Evolutionary conservation across 768 basidiomycete genomes (phyloP).

Genomic region (Porpolomopsis calyptriformis): DNA sequence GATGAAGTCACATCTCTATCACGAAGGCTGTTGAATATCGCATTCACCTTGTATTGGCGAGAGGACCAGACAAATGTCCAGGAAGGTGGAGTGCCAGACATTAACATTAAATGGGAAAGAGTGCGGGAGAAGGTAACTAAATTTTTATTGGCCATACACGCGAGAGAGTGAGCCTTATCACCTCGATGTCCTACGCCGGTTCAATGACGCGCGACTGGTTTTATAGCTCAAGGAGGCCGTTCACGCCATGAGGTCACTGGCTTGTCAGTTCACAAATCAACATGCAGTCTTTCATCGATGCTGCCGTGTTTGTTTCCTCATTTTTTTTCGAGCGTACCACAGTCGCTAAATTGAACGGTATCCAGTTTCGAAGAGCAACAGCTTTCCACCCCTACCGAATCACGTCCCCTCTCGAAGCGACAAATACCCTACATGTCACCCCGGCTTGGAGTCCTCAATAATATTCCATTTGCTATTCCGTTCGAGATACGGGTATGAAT

Average conservation of each 20-base stretch:
- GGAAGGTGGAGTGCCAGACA: constrained; percentile 17
- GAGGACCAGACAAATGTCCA: constrained; percentile 27
- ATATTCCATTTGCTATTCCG: constrained; percentile 92
- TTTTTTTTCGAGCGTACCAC: neutral
- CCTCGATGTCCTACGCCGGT: neutral
- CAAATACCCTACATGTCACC: constrained; percentile 71
- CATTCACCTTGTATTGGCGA: constrained; percentile 56
- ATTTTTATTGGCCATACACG: constrained; percentile 74
- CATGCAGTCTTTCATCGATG: constrained; percentile 64
- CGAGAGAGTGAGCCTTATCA: constrained; percentile 64
- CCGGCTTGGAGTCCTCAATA: constrained; percentile 82
- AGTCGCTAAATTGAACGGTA: constrained; percentile 2
- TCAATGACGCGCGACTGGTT: constrained; percentile 7
- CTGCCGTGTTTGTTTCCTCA: constrained; percentile 53
- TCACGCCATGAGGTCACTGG: constrained; percentile 82
- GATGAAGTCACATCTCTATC: constrained; percentile 75
- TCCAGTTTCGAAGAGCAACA: constrained; percentile 57
- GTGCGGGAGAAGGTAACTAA: constrained; percentile 66
- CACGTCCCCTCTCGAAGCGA: constrained; percentile 43
- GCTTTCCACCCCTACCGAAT: constrained; percentile 20
- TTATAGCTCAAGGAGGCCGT: constrained; percentile 68
- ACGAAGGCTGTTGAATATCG: constrained; percentile 72
- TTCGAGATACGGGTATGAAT: constrained; percentile 87
- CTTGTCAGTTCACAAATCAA: constrained; percentile 44
- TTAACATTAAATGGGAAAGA: constrained; percentile 50